phyloP scores from a whole-genome alignment of 2,329 filamentous ascomycete genomes.

The Zymoseptoria passerinii region DNA sequence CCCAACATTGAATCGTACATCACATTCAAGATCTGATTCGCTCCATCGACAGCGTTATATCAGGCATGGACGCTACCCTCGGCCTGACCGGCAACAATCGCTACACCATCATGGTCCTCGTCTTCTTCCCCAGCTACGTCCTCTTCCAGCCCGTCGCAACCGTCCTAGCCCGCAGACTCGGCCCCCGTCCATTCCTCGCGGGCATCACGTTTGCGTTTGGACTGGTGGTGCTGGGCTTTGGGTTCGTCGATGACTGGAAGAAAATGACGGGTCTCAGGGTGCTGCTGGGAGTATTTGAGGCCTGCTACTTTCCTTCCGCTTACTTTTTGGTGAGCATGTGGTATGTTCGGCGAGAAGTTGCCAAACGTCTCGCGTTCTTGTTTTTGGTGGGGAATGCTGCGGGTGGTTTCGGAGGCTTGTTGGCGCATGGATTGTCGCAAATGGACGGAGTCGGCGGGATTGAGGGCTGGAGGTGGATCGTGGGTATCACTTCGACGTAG shows the following conservation, averaged over 20 bases:
- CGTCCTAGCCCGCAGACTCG: conserved; percentile 2
- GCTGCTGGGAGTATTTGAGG: conserved; percentile 3
- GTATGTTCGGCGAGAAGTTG: conserved; percentile 2
- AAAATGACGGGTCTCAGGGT: not conserved
- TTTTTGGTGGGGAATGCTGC: conserved; percentile 20
- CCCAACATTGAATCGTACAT: not conserved
- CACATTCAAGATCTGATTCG: not conserved
- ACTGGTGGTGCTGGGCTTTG: conserved; percentile 3
- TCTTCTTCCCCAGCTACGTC: conserved; percentile 6
- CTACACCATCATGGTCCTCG: conserved; percentile 4
- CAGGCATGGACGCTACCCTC: conserved; percentile 6
- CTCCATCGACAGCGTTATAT: not conserved
- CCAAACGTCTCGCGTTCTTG: conserved; percentile 2
- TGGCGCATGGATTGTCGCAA: conserved; percentile 50
- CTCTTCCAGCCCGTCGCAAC: conserved; percentile 2
- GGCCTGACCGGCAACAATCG: conserved; percentile 2
- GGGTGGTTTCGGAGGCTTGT: conserved; percentile 37
- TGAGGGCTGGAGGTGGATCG: conserved; percentile 62
- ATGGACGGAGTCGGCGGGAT: conserved; percentile 58
- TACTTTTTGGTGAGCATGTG: conserved; percentile 3
- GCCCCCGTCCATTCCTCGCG: not conserved
- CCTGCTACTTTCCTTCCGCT: conserved; percentile 1
- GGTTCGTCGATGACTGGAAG: conserved; percentile 4
- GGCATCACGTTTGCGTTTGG: conserved; percentile 1
- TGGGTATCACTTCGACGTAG: conserved; percentile 37